Conservation (phyloP, 2,329 filamentous ascomycete genomes). For the Venturia aucupariae region DNA sequence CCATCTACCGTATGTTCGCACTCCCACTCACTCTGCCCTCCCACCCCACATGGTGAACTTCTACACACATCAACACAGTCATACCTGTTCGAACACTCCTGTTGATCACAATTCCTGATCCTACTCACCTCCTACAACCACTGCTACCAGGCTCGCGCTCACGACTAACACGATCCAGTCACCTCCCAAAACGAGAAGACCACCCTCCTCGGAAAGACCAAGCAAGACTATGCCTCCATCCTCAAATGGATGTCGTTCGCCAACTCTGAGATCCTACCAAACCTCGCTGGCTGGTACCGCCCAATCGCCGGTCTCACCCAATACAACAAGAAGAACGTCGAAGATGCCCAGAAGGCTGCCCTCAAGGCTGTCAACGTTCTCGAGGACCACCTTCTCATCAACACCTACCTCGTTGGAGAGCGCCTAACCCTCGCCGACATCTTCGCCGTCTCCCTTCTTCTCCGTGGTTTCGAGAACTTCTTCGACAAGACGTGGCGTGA, state of each 20-base stretch:
- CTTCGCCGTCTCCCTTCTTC: constrained; percentile 69
- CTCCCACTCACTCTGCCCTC: not conserved
- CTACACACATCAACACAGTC: constrained; percentile 53
- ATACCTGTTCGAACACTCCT: constrained; percentile 96
- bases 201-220: constrained; percentile 97
- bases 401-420: constrained; percentile 97
- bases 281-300: constrained; percentile 71
- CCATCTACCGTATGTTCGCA: constrained; percentile 81
- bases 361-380: constrained; percentile 61
- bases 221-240: constrained; percentile 99
- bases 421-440: constrained; percentile 93
- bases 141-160: constrained; percentile 19
- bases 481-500: constrained; percentile 84
- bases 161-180: constrained; percentile 47
- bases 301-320: constrained; percentile 71
- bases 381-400: constrained; percentile 79
- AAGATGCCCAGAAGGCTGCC: constrained; percentile 63
- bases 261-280: constrained; percentile 75
- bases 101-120: constrained; percentile 90
- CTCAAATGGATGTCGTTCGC: constrained; percentile 96
- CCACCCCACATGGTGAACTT: constrained; percentile 14
- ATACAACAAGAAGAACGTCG: constrained; percentile 98
- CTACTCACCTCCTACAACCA: constrained; percentile 18
- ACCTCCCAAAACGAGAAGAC: constrained; percentile 99
- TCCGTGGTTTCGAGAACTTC: constrained; percentile 86